Evolutionary conservation across 1,139 yeast species (phyloP), one percentile per base, ranked within the genome.

Genomic region (Arxiozyma slooffiae): DNA sequence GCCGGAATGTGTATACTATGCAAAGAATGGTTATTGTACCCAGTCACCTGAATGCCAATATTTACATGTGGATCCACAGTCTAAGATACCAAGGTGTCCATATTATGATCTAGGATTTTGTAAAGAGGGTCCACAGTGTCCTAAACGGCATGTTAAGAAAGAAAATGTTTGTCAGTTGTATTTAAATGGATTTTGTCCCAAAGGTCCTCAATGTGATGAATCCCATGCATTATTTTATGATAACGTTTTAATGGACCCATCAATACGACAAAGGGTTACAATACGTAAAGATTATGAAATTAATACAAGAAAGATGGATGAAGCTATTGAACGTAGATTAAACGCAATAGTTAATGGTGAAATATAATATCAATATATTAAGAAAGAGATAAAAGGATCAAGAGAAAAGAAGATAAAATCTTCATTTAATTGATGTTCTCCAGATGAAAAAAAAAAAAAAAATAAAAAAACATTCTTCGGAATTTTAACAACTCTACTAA

Each of bases 31-130:
- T 7, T 85, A 79, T 63, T 94, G 98, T 68, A 85, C 95, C 9
- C 97, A 90, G 47, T 79, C 92, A 0, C 95, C 96, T 1, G 99
- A 94, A 64, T 94, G 99, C 64, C 80, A 89, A 50, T 92, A 89
- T 67, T 74, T 87, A 50, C 99, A 94, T 67, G 82, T 90, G 24
- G 97, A 89, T 64, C 97, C 97, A 4, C 83, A 80, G 61, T 79
- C 83, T 60, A 87, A 86, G 67, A 81, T 89, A 22, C 96, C 97
- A 0, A 86, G 84, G 53, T 92, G 99, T 64, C 78, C 78, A 46
- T 85, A 85, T 62, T 92, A 89, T 66, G 82, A 83, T 51, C 74
- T 79, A 60, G 99, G 98, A 0, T 92, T 88, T 64, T 92, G 99
- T 70, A 88, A 89, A 16, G 85, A 82, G 57, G 99, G 99, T 0